A percentile compares a stretch with the other conserved stretches of the same genome.
Evolutionary conservation across 208 protist genomes (phyloP).

Genomic region (Phytomonas sp.): DNA sequence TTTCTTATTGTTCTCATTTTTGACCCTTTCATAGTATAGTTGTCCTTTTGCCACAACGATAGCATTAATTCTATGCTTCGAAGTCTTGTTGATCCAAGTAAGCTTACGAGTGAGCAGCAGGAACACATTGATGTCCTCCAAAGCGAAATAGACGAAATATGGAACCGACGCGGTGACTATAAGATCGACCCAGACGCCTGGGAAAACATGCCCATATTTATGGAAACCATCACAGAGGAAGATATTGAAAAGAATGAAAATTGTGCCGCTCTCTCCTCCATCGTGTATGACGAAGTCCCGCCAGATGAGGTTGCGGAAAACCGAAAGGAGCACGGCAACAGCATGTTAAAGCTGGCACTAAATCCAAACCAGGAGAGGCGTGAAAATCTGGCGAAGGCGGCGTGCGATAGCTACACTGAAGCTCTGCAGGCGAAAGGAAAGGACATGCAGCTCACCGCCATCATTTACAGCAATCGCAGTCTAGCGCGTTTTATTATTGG

Average conservation of each 20-base stretch:
- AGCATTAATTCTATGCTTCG: slow-evolving; percentile 22
- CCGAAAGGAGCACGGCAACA: slow-evolving; percentile 82
- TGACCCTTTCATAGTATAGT: slow-evolving; percentile 1
- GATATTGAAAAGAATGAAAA: slow-evolving; percentile 71
- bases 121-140: slow-evolving; percentile 68
- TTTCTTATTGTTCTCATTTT: slow-evolving; percentile 8
- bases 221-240: slow-evolving; percentile 80
- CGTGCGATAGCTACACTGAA: slow-evolving; percentile 81
- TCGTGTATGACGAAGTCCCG: slow-evolving; percentile 82
- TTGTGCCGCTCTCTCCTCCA: slow-evolving; percentile 67
- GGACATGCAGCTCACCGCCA: slow-evolving; percentile 45
- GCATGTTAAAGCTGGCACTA: slow-evolving; percentile 59
- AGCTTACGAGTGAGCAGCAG: slow-evolving; percentile 47
- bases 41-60: neutral
- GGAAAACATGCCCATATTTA: slow-evolving; percentile 85
- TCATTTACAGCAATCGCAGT: slow-evolving; percentile 80
- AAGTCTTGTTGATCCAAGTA: slow-evolving; percentile 26
- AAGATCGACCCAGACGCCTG: slow-evolving; percentile 81
- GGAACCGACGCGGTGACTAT: slow-evolving; percentile 77
- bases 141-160: slow-evolving; percentile 81
- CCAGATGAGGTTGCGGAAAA: slow-evolving; percentile 79
- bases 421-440: slow-evolving; percentile 73
- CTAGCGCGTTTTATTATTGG: slow-evolving; percentile 81
- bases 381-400: slow-evolving; percentile 72
- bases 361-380: slow-evolving; percentile 67